phyloP scores from a whole-genome alignment of 805 yeast genomes.

The Lachancea mirantina region DNA sequence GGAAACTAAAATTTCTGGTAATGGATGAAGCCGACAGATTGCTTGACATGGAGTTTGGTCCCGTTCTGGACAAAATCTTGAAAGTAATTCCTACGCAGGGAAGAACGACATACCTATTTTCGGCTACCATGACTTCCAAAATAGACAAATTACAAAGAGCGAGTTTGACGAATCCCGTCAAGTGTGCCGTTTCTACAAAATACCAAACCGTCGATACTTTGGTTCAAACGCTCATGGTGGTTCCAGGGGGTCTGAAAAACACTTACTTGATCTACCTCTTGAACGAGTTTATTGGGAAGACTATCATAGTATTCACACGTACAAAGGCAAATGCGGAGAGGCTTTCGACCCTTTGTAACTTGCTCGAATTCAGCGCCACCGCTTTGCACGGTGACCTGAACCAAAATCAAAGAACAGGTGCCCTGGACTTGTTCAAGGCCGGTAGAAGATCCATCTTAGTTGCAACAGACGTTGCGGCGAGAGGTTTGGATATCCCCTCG shows the following conservation, averaged over 20 bases:
- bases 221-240: constrained; percentile 80
- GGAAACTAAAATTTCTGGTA: constrained; percentile 87
- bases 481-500: constrained; percentile 93
- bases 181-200: constrained; percentile 81
- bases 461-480: constrained; percentile 84
- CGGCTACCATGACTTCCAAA: constrained; percentile 96
- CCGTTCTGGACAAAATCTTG: constrained; percentile 80
- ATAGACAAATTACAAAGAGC: constrained; percentile 94
- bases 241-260: constrained; percentile 88
- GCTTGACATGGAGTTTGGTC: constrained; percentile 94
- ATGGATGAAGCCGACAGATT: constrained; percentile 97
- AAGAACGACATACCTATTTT: constrained; percentile 77
- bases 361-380: constrained; percentile 79
- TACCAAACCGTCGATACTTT: constrained; percentile 93
- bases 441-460: constrained; percentile 63
- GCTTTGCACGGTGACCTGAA: constrained; percentile 91
- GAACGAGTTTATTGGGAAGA: constrained; percentile 78
- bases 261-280: constrained; percentile 76
- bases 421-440: constrained; percentile 69
- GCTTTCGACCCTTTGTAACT: constrained; percentile 71
- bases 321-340: constrained; percentile 95
- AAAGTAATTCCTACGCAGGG: constrained; percentile 74
- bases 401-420: constrained; percentile 78
- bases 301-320: constrained; percentile 82
- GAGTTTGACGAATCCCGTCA: constrained; percentile 78